Base-by-base conservation (phyloP, 164 flowering plant species). In the Protea cynaroides region DNA sequence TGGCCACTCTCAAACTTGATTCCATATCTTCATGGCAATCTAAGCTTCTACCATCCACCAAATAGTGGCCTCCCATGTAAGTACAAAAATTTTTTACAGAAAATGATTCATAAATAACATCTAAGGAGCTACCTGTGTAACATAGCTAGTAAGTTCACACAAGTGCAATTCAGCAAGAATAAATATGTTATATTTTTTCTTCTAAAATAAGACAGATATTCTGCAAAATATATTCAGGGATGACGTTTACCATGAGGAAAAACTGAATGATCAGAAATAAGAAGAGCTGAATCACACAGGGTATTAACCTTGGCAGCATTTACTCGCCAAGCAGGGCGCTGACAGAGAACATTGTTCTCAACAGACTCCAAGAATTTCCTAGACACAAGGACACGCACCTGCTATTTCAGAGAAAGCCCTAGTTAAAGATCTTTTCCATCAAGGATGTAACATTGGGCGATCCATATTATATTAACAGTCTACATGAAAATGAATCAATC, bases 251-350 rank as follows among this genome's bases (percentile, higher is more conserved):
- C 86, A 37, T 54, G 73, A 23, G 84, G 74, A 29, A 94, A 89
- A 54, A 85, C 43, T 18, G 96, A 85, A 80, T 91, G 96, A 78
- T 94, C 97, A 62, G 96, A 83, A 29, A 94, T 78, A 22, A 94
- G 79, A 66, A 89, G 88, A 49, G 80, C 92, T 62, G 82, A 81
- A 71, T 87, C 85, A 72, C 82, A 71, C 51, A 60, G 58, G 22
- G 70, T 71, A 68, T 86, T 79, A 70, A 90, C 75, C 69, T 70
- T 76, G 46, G 94, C 81, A 65, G 90, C 91, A 74, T 83, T 78
- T 75, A 90, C 81, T 62, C 97, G 78, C 89, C 83, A 85, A 75
- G 79, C 72, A 76, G 98, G 98, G 40, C 96, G 90, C 63, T 78
- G 78, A 63, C 59, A 60, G 53, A 53, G 77, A 43, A 78, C 75